These are phyloP conservation scores for Vitis labrusca DNA, from an alignment of 164 flowering plant genomes.

Conservation along the genomic window DNA sequence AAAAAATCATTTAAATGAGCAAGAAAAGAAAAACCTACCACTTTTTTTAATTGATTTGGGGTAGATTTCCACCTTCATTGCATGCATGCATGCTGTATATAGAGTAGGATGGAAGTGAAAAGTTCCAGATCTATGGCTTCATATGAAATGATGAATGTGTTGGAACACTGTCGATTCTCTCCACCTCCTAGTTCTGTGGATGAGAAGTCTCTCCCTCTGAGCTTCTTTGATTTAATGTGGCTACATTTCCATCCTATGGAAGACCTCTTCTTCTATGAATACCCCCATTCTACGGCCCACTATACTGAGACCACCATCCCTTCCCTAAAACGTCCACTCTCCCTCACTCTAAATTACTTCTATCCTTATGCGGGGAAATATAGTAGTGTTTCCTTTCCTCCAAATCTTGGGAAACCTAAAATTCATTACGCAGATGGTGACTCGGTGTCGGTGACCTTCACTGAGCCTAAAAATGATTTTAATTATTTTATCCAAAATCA, in stretches of 20 bases:
- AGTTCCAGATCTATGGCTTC: too few relatives aligned
- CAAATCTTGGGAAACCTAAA: constrained; percentile 20
- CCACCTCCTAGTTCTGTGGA: constrained; percentile 27
- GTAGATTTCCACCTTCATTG: too few relatives aligned
- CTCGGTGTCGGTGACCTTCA: constrained; percentile 29
- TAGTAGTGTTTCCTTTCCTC: constrained; percentile 16
- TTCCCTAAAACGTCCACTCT: constrained; percentile 35
- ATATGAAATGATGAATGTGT: too few relatives aligned
- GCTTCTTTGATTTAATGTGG: constrained; percentile 33
- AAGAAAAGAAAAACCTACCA: too few relatives aligned
- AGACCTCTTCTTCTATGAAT: constrained; percentile 35
- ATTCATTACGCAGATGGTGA: constrained; percentile 33
- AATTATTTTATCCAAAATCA: constrained; percentile 15
- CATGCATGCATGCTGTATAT: too few relatives aligned
- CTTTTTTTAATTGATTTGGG: too few relatives aligned
- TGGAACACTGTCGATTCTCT: constrained; percentile 9
- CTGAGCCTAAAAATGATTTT: constrained; percentile 30
- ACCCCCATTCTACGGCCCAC: constrained; percentile 19
- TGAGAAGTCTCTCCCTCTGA: constrained; percentile 30
- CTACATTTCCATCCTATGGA: constrained; percentile 9
- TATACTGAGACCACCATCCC: constrained; percentile 31
- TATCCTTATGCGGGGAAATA: constrained; percentile 39
- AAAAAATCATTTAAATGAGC: too few relatives aligned
- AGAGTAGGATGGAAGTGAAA: too few relatives aligned
- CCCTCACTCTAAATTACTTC: constrained; percentile 41